Conservation (phyloP, 2,329 filamentous ascomycete genomes). For the Colletotrichum tanaceti region DNA sequence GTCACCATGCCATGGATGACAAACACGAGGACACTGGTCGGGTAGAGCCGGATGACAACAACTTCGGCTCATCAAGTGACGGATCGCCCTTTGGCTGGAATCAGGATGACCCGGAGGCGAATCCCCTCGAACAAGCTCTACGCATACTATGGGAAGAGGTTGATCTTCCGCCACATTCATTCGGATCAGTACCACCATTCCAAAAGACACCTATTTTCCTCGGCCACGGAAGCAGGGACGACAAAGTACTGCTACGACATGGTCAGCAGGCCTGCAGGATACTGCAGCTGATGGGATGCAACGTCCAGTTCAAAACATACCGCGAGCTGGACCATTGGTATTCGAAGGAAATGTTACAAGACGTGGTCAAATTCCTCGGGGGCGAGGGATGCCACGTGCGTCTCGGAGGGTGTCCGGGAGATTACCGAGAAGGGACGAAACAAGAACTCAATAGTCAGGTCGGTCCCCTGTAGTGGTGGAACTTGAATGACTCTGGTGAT, state of each 20-base stretch:
- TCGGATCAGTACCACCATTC: slow-evolving; percentile 35
- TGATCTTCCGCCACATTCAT: slow-evolving; percentile 8
- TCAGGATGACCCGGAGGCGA: neutral
- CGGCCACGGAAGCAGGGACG: slow-evolving; percentile 57
- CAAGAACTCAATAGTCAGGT: neutral
- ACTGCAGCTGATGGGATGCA: slow-evolving; percentile 50
- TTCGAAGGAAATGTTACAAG: slow-evolving; percentile 53
- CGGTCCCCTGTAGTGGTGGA: neutral
- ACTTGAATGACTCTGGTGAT: neutral
- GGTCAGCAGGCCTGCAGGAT: slow-evolving; percentile 50
- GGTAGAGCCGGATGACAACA: neutral
- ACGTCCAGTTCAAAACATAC: slow-evolving; percentile 54
- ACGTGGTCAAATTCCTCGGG: slow-evolving; percentile 51
- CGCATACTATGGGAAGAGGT: slow-evolving; percentile 21
- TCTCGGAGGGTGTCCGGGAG: too few relatives aligned
- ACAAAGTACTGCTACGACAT: slow-evolving; percentile 53
- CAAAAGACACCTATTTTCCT: slow-evolving; percentile 56
- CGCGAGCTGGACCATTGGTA: slow-evolving; percentile 59
- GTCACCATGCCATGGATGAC: neutral
- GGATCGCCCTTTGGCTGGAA: neutral
- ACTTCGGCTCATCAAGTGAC: neutral
- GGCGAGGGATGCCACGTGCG: too few relatives aligned
- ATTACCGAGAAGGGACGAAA: neutral
- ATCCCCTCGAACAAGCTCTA: neutral
- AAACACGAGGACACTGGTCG: neutral